A percentile compares a stretch with the other conserved stretches of the same genome.
Conservation (phyloP, 2,329 filamentous ascomycete species). For the Stemphylium beticola region DNA sequence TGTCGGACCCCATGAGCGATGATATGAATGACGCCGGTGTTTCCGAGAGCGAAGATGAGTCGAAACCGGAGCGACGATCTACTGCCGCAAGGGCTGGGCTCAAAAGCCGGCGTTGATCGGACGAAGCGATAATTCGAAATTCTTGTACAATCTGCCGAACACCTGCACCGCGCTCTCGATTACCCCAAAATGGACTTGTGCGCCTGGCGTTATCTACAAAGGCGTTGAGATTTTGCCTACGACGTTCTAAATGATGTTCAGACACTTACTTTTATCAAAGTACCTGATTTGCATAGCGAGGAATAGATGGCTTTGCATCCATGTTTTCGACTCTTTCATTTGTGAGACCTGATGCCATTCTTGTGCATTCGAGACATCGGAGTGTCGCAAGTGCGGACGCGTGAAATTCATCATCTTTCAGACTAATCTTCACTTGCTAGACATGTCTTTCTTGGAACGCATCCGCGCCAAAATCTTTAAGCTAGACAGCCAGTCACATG, state of each 20-base stretch:
- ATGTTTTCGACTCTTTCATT: background rate
- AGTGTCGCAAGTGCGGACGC: background rate
- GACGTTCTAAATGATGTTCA: constrained; percentile 3
- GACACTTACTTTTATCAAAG: background rate
- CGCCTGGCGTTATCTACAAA: constrained; percentile 5
- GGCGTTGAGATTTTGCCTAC: constrained; percentile 3
- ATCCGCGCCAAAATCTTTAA: background rate
- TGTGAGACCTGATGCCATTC: background rate
- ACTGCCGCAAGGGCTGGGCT: constrained; percentile 41
- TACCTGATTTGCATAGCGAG: constrained; percentile 8
- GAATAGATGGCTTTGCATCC: constrained; percentile 9
- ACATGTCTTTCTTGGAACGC: background rate
- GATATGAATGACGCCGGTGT: constrained; percentile 53
- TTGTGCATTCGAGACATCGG: background rate
- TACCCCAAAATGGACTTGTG: constrained; percentile 12
- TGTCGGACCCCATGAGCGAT: constrained; percentile 54
- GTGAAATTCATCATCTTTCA: background rate
- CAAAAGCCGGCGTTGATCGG: constrained; percentile 34
- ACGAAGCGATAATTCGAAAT: constrained; percentile 1
- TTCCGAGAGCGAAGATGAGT: constrained; percentile 53
- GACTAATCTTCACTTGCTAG: background rate
- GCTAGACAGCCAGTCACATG: background rate
- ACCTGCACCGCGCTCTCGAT: constrained; percentile 9
- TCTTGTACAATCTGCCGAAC: constrained; percentile 10
- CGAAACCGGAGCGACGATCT: constrained; percentile 43